phyloP scores from a whole-genome alignment of 179 eudicot genomes.

The Drosera spatulata region DNA sequence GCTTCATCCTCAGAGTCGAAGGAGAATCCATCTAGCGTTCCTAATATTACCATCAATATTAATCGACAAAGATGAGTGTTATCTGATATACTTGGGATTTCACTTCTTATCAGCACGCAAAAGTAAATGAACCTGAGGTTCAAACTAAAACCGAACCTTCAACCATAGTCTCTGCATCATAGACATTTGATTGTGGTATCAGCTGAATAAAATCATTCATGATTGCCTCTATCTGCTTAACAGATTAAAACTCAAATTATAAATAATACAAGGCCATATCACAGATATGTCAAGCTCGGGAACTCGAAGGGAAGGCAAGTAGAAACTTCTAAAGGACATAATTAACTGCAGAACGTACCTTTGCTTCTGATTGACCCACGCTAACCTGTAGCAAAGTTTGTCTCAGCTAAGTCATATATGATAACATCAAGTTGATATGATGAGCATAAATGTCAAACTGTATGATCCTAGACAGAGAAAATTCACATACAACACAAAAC shows the following conservation, averaged over 20 bases:
- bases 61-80: no score
- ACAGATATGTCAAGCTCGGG: not conserved
- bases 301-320: not conserved
- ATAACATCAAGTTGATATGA: no score
- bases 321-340: not conserved
- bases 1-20: conserved; percentile 93
- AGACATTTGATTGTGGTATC: conserved; percentile 82
- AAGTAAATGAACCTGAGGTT: no score
- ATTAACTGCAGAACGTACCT: conserved; percentile 34
- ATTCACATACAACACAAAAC: conserved; percentile 70
- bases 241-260: not conserved
- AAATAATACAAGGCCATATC: conserved; percentile 2
- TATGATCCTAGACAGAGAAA: conserved; percentile 6
- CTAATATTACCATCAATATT: no score
- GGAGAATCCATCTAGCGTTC: conserved; percentile 88
- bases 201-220: conserved; percentile 96
- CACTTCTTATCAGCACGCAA: no score
- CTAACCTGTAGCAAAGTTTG: conserved; percentile 51
- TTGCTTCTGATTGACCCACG: conserved; percentile 92
- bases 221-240: conserved; percentile 81
- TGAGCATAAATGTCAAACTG: not conserved
- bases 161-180: conserved; percentile 92
- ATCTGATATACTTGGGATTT: no score
- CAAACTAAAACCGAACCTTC: conserved; percentile 53
- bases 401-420: no score